These are phyloP conservation scores for Cytospora piceae DNA, from an alignment of 2,329 filamentous ascomycete genomes.

Conservation along the genomic window DNA sequence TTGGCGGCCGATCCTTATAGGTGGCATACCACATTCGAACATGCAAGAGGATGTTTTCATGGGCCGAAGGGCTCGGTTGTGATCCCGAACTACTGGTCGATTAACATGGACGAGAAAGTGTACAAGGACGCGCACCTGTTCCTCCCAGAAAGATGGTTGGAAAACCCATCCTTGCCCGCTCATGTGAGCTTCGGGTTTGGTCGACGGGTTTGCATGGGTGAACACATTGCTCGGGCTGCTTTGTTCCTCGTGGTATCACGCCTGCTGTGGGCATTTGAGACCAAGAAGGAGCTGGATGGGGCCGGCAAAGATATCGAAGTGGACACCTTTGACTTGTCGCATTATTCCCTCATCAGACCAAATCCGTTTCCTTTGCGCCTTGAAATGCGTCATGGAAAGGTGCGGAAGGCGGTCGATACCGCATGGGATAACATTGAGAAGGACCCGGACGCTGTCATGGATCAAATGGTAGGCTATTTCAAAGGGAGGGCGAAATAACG, in stretches of 20 bases:
- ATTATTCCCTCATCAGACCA: constrained; percentile 14
- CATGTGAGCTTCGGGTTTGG: constrained; percentile 53
- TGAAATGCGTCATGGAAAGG: neutral
- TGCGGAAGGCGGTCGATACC: neutral
- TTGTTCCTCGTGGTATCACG: constrained; percentile 47
- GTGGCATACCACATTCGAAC: constrained; percentile 38
- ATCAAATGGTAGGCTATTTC: neutral
- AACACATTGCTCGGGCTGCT: constrained; percentile 53
- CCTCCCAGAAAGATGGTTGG: constrained; percentile 27
- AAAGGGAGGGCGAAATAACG: neutral
- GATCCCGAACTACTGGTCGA: constrained; percentile 40
- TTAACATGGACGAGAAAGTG: constrained; percentile 29
- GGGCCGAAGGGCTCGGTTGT: constrained; percentile 43
- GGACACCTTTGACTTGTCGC: neutral
- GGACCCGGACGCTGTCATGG: constrained; percentile 7
- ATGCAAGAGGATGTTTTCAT: constrained; percentile 37
- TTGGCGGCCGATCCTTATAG: constrained; percentile 41
- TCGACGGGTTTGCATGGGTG: constrained; percentile 46
- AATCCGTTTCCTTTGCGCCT: constrained; percentile 9
- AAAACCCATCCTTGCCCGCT: constrained; percentile 36
- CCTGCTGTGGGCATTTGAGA: constrained; percentile 55
- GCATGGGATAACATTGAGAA: constrained; percentile 9
- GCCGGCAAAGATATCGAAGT: constrained; percentile 28
- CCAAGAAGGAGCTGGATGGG: constrained; percentile 38
- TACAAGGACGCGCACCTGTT: constrained; percentile 22